Conservation (phyloP, 2,329 filamentous ascomycete genomes). For the Aspergillus fructus region DNA sequence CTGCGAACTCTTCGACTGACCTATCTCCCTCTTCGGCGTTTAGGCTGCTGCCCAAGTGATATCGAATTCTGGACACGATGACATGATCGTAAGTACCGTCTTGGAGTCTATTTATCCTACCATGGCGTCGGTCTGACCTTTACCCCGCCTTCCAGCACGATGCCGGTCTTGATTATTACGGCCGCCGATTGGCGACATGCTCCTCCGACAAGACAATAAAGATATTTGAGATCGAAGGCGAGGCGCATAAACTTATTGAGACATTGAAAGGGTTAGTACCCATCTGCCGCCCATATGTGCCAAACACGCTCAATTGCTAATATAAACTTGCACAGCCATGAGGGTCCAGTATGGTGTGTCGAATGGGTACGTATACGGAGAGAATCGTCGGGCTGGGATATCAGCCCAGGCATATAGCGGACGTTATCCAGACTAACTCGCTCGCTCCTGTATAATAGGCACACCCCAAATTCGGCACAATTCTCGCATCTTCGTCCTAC, state of each 20-base stretch:
- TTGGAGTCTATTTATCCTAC: background rate
- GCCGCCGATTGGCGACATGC: constrained; percentile 91
- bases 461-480: constrained; percentile 97
- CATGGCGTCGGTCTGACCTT: constrained; percentile 4
- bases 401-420: background rate
- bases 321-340: constrained; percentile 62
- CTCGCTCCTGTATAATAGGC: constrained; percentile 50
- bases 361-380: constrained; percentile 64
- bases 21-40: constrained; percentile 10
- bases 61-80: constrained; percentile 87
- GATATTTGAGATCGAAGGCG: constrained; percentile 96
- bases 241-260: constrained; percentile 83
- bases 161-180: constrained; percentile 98
- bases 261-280: constrained; percentile 80
- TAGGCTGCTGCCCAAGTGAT: constrained; percentile 69
- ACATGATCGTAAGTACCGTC: constrained; percentile 84
- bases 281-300: background rate
- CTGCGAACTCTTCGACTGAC: constrained; percentile 10
- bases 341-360: constrained; percentile 96
- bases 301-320: constrained; percentile 10
- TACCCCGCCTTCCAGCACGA: constrained; percentile 66
- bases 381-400: background rate
- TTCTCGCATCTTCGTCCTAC: constrained; percentile 91
- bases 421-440: background rate
- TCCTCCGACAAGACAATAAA: constrained; percentile 98